Base-by-base conservation (phyloP, 2,329 filamentous ascomycete genomes). In the Tothia fuscella region DNA sequence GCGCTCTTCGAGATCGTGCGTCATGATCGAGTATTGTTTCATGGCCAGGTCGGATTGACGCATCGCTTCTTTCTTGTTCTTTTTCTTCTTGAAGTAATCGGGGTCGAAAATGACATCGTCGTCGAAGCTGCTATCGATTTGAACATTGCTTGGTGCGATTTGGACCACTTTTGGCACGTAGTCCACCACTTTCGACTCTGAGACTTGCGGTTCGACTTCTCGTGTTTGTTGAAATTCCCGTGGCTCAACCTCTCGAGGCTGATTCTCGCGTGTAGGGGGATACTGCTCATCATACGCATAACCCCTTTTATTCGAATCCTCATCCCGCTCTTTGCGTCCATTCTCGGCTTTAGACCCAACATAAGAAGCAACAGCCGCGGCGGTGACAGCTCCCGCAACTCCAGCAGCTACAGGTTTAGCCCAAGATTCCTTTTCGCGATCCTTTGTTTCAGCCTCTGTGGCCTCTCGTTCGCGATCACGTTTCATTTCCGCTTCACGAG, bases 51-150 rank as follows among this genome's bases (percentile, higher is more conserved):
- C 33, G 3, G 31, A 17, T n/a, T 45, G 26, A 28, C 38, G 36
- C 28, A 24, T 26, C 20, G 29, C 38, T 33, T 26, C 24, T 14
- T 20, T 16, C 35, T 45, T 45, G 30, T 26, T 30, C 21, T 30
- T 39, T 19, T 38, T 38, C 22, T 46, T 59, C 48, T 60, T 63
- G 54, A 68, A 68, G 29, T 65, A 61, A 28, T 66, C 55, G 0
- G 60, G 64, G 32, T 68, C 59, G 48, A 62, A 65, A 26, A 68
- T 58, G 13, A 66, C 64, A 12, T 68, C 66, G 35, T 68, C 64
- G 42, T 58, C 59, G 20, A 63, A 51, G 5, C 56, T 56, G 22
- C 57, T 54, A 16, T 63, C 58, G 22, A 53, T 53, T 17, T 58
- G 54, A 34, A 56, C 55, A 13, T 52, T 50, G 26, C 48, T 47